These are phyloP conservation scores for Leccinum disarticulatum DNA, from an alignment of 768 basidiomycete genomes.

Conservation along the genomic window DNA sequence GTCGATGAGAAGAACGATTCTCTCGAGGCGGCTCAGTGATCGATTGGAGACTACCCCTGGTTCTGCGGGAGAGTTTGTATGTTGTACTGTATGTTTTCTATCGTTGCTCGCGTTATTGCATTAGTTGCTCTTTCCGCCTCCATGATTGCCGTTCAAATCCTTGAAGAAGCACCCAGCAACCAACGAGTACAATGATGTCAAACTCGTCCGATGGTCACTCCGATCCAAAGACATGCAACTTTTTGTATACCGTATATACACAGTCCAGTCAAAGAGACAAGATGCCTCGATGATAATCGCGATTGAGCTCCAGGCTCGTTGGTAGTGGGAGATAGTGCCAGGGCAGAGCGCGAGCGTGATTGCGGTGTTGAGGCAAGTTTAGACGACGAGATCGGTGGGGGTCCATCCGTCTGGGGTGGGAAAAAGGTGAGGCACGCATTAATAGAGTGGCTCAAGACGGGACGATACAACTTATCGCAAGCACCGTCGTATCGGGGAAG, in stretches of 20 bases:
- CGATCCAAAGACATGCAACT: background rate
- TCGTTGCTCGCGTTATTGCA: background rate
- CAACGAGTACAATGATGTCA: background rate
- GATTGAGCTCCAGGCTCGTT: background rate
- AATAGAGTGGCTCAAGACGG: background rate
- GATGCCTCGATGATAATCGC: background rate
- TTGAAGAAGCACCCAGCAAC: background rate
- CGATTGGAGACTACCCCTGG: too few relatives aligned
- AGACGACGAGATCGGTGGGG: slow-evolving; percentile 29
- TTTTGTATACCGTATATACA: background rate
- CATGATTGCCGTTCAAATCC: background rate
- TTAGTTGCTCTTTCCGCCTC: background rate
- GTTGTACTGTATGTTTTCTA: background rate
- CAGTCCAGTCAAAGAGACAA: background rate
- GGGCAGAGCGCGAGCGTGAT: slow-evolving; percentile 34
- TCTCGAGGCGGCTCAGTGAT: slow-evolving; percentile 6
- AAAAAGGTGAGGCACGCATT: background rate
- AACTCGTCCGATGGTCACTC: too few relatives aligned
- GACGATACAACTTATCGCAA: slow-evolving; percentile 10
- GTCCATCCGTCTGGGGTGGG: slow-evolving; percentile 19
- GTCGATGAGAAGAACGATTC: slow-evolving; percentile 10
- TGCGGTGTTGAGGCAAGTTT: slow-evolving; percentile 26
- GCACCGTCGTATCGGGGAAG: slow-evolving; percentile 34
- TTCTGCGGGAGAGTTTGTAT: background rate
- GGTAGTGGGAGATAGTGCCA: background rate